Evolutionary conservation across 306 rosid genomes (phyloP).

Genomic region (Canavalia gladiata): DNA sequence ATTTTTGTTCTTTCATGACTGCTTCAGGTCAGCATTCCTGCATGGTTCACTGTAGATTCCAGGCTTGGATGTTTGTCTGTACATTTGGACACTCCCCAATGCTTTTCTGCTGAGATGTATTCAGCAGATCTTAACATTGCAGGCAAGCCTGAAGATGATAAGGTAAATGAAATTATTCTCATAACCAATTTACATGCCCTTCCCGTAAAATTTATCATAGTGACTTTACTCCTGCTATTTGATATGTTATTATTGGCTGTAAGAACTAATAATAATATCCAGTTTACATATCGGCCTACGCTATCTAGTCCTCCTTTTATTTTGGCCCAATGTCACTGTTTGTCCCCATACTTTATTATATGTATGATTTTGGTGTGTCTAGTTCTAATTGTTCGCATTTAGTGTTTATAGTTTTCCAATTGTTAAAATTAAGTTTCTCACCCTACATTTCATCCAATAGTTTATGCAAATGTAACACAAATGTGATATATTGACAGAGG

Average conservation of each 20-base stretch:
- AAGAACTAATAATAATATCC: neutral
- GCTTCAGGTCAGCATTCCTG: conserved; percentile 89
- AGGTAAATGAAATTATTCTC: conserved; percentile 58
- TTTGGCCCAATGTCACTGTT: too few relatives aligned
- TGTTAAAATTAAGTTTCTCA: too few relatives aligned
- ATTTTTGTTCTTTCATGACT: conserved; percentile 32
- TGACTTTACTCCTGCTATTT: neutral
- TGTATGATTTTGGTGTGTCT: too few relatives aligned
- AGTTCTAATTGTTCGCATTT: neutral
- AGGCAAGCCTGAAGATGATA: conserved; percentile 92
- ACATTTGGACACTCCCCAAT: conserved; percentile 89
- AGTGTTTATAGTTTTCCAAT: neutral
- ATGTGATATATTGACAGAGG: neutral
- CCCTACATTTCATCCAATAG: neutral
- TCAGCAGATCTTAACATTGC: conserved; percentile 81
- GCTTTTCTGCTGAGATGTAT: conserved; percentile 94
- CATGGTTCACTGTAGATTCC: conserved; percentile 91
- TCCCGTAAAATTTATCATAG: neutral
- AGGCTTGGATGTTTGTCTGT: conserved; percentile 90
- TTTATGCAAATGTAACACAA: neutral
- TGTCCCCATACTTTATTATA: too few relatives aligned
- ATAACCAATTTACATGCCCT: neutral
- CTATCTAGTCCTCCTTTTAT: neutral
- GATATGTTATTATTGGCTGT: neutral
- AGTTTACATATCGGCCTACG: neutral